A percentile compares a stretch with the other conserved stretches of the same genome.
Conservation (phyloP, 352 stramenopile species). For the Pythium grandisporangium region DNA sequence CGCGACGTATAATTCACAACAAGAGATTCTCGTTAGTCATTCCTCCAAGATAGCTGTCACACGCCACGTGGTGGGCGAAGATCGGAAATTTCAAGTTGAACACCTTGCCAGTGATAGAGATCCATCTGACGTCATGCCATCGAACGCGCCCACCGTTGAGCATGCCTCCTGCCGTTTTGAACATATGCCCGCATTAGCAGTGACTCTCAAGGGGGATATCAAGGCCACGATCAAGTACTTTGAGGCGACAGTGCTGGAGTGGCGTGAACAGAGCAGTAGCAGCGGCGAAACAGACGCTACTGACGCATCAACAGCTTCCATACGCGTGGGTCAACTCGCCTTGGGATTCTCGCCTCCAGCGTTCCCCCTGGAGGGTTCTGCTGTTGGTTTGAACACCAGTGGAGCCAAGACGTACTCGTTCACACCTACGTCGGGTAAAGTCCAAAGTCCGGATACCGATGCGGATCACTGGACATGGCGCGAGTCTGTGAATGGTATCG, state of each 20-base stretch:
- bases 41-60: conserved; percentile 74
- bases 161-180: conserved; percentile 75
- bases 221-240: conserved; percentile 81
- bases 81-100: conserved; percentile 68
- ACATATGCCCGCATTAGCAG: conserved; percentile 57
- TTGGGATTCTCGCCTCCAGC: conserved; percentile 60
- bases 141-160: conserved; percentile 1
- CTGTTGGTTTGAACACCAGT: conserved; percentile 36
- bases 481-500: conserved; percentile 27
- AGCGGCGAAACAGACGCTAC: not conserved
- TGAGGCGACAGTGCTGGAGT: conserved; percentile 67
- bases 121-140: conserved; percentile 4
- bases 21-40: conserved; percentile 76
- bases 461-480: conserved; percentile 71
- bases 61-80: conserved; percentile 60
- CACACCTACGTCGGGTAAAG: conserved; percentile 52
- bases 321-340: conserved; percentile 19
- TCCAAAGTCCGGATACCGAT: conserved; percentile 36
- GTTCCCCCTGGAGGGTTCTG: conserved; percentile 58
- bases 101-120: conserved; percentile 38
- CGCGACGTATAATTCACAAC: conserved; percentile 35
- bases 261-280: conserved; percentile 15
- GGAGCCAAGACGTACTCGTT: conserved; percentile 57
- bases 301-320: not conserved
- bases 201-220: conserved; percentile 54